These are phyloP conservation scores for Cladosporium phlei DNA, from an alignment of 2,329 filamentous ascomycete species.

Conservation along the genomic window DNA sequence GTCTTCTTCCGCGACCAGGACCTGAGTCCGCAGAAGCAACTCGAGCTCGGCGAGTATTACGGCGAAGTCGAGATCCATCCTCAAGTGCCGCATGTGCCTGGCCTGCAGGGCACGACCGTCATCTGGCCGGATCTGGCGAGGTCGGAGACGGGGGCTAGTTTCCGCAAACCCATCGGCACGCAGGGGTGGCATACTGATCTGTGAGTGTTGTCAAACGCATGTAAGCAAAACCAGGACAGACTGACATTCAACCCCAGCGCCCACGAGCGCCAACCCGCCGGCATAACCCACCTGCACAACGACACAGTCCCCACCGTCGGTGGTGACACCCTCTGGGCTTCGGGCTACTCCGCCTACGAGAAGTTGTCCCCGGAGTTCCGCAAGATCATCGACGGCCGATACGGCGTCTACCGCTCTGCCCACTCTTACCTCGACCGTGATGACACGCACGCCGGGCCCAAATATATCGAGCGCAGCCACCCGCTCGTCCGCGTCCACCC, in stretches of 20 bases:
- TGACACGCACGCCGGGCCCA: slow-evolving; percentile 56
- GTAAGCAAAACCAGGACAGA: neutral
- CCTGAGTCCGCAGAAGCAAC: slow-evolving; percentile 58
- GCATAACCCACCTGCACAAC: slow-evolving; percentile 36
- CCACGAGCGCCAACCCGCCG: slow-evolving; percentile 65
- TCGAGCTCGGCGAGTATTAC: slow-evolving; percentile 58
- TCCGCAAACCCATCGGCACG: slow-evolving; percentile 63
- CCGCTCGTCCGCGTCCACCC: slow-evolving; percentile 67
- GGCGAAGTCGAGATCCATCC: slow-evolving; percentile 67
- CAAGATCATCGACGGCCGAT: slow-evolving; percentile 62
- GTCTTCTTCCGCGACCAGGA: slow-evolving; percentile 64
- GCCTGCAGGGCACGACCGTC: slow-evolving; percentile 52
- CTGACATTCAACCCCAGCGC: slow-evolving; percentile 49
- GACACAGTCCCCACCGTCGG: slow-evolving; percentile 57
- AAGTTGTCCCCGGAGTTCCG: slow-evolving; percentile 68
- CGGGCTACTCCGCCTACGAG: slow-evolving; percentile 66
- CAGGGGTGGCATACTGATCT: slow-evolving; percentile 56
- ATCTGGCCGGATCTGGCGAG: slow-evolving; percentile 67
- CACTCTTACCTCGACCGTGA: slow-evolving; percentile 64
- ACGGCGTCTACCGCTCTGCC: slow-evolving; percentile 61
- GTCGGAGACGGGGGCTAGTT: slow-evolving; percentile 56
- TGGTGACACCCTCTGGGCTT: slow-evolving; percentile 69
- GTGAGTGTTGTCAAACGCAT: slow-evolving; percentile 21
- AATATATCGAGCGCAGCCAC: slow-evolving; percentile 62
- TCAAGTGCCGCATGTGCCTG: slow-evolving; percentile 66